Evolutionary conservation across 2,329 filamentous ascomycete species (phyloP).

Genomic region (Neofusicoccum ribis): DNA sequence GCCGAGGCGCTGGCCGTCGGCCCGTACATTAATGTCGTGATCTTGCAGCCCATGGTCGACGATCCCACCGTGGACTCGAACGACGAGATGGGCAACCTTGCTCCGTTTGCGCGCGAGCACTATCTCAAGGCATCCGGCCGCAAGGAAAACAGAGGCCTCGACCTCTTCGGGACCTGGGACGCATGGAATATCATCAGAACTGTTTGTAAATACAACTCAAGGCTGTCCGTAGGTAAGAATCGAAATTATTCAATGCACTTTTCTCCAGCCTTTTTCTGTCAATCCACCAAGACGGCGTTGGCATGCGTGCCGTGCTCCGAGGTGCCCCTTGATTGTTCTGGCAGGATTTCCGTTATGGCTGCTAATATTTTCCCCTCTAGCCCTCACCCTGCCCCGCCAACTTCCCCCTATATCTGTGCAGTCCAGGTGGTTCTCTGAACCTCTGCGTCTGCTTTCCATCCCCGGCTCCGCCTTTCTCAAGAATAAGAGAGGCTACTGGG

Average conservation of each 20-base stretch:
- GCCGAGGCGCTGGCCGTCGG: constrained; percentile 76
- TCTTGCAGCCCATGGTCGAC: constrained; percentile 82
- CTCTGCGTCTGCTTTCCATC: constrained; percentile 58
- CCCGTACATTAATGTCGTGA: constrained; percentile 73
- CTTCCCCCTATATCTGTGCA: constrained; percentile 59
- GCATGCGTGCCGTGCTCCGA: background rate
- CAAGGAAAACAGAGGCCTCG: constrained; percentile 32
- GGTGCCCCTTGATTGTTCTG: background rate
- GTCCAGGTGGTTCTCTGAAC: constrained; percentile 64
- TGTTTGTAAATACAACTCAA: constrained; percentile 78
- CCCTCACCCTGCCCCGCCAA: constrained; percentile 58
- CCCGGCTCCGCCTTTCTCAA: constrained; percentile 56
- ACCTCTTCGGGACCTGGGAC: constrained; percentile 84
- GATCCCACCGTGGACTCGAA: constrained; percentile 62
- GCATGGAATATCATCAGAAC: constrained; percentile 87
- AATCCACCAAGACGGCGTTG: background rate
- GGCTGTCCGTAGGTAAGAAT: constrained; percentile 79
- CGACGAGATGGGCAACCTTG: constrained; percentile 54
- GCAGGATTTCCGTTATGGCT: background rate
- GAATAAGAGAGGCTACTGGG: constrained; percentile 60
- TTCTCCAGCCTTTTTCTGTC: background rate
- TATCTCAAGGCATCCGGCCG: constrained; percentile 23
- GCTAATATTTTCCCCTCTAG: constrained; percentile 36
- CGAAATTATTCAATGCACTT: constrained; percentile 9
- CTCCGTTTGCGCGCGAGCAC: constrained; percentile 45